Evolutionary conservation across 805 yeast genomes (phyloP), one percentile per base, ranked within the genome.

Genomic region (Ogataea naganishii): DNA sequence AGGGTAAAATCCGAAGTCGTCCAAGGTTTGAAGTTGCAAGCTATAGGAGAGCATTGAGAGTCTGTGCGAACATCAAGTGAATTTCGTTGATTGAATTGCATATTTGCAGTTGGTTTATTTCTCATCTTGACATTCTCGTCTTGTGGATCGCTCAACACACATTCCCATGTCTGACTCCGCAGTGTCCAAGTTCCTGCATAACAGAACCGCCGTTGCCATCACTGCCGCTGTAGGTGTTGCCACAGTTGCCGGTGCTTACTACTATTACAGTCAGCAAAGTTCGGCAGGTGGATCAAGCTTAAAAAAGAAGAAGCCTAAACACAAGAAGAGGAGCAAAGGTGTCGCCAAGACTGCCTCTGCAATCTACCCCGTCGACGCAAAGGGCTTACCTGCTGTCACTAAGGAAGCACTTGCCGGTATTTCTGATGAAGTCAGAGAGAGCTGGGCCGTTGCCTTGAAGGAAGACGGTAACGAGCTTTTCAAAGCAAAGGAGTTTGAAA

Each of bases 381-480:
- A 47, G 2, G 84, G 85, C 3, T 62, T 73, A 37, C 89, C 89
- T 5, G 62, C 59, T 13, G 46, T 81, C 25, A 57, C 67, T 23
- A 64, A 60, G 17, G 78, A 62, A 22, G 48, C 50, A 28, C 57
- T 77, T 15, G 49, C 57, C 8, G 40, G 46, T 3, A 64, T 80
- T 37, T 46, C 72, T 6, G 63, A 51, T 4, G 66, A 61, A 39
- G 72, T 73, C 42, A 77, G 66, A 56, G 78, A 71, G 24, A 62
- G 64, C 29, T 69, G 78, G 68, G 84, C 95, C 5, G 53, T 72
- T 31, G 75, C 78, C 24, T 70, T 89, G 60, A 92, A 92, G 60
- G 89, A 79, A 47, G 86, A 81, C 33, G 99, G 98, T 48, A 92
- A 92, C 58, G 67, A 65, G 30, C 72, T 63, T 34, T 92, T 83